Evolutionary conservation across 129 eudicot species (phyloP), one percentile per base, ranked within the genome.

Genomic region (Helichrysum umbraculigerum): DNA sequence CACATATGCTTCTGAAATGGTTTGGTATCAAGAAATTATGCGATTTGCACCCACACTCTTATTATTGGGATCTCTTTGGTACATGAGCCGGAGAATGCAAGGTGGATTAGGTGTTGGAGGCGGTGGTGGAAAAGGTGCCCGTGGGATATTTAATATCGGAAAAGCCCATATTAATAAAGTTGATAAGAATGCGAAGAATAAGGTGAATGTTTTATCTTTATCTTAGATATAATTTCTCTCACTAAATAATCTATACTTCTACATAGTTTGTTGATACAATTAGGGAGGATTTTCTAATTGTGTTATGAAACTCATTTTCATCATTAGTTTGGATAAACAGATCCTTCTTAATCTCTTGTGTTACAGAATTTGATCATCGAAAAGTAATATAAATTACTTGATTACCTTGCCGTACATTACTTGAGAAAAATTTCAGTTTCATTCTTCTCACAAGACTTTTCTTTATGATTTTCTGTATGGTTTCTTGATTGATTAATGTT

Each of bases 71-170:
- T 73, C 89, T 76, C 95, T 86, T 44, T 79, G 83, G 79, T 89
- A 72, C 77, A 89, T 86, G 91, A 87, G 91, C 42, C 80, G 95
- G 50, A 86, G 80, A 73, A 77, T 89, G 95, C 91, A 86, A 78
- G 88, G 91, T 60, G 95, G 90, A 47, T 69, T 88, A 57, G 92
- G 92, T 41, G 89, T 85, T 81, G 95, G 91, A n/a, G 95, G 91
- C n/a, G 77, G 82, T 71, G 94, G 87, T 67, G 95, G 95, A 44
- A 86, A 70, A 81, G 91, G 91, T 71, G 91, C 81, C 42, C 95
- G 95, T 77, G 95, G 95, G 29, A 89, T 89, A 76, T 89, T 89
- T 66, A 89, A 80, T 75, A 89, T 89, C 19, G 95, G 95, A 74
- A 89, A 89, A 69, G 91, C 95, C 61, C 84, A 79, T n/a, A 84